Evolutionary conservation across 78 protist genomes (phyloP), one percentile per base, ranked within the genome.

Genomic region (Dictyostelium capitatum): DNA sequence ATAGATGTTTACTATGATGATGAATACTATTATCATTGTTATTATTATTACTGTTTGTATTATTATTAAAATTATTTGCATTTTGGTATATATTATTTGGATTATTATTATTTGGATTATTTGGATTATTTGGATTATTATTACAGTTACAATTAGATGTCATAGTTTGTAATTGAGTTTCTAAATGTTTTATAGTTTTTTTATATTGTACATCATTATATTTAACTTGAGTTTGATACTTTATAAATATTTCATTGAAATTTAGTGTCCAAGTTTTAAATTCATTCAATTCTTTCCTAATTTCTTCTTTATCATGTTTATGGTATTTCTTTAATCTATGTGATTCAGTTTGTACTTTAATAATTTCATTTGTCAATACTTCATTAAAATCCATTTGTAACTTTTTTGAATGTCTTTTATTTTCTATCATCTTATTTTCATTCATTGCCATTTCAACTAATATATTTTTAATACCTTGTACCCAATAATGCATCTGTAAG

Each of bases 401-500:
- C 25, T 79, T 79, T 56, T 54, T 51, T 2, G 65, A 54, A 32
- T 43, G n/a, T 54, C 83, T 79, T 54, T 79, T 25, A 19, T 54
- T 79, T 10, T 75, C 82, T 25, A 23, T 75, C 5, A 50, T 7
- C 19, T 23, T 48, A 51, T 25, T 48, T 23, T 50, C 47, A 15
- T 75, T 50, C 41, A 79, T 15, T 54, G 67, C 83, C n/a, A 17
- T 54, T 17, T 85, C 92, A 9, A 85, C 47, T 47, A 73, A 80
- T 10, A 85, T 53, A 74, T 79, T 72, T 23, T 79, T 78, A 10
- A 85, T 17, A 25, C 92, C 92, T 62, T 85, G 92, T 47, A 85
- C 69, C 92, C 92, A 85, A 47, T 75, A 75, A 43, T 75, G 80
- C 92, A 85, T 74, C 62, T 85, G 41, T n/a, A n/a, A n/a, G n/a